Percentiles rank a stretch among this genome's conserved stretches.
Evolutionary conservation across 306 rosid genomes (phyloP).

Genomic region (Potentilla sterilis): DNA sequence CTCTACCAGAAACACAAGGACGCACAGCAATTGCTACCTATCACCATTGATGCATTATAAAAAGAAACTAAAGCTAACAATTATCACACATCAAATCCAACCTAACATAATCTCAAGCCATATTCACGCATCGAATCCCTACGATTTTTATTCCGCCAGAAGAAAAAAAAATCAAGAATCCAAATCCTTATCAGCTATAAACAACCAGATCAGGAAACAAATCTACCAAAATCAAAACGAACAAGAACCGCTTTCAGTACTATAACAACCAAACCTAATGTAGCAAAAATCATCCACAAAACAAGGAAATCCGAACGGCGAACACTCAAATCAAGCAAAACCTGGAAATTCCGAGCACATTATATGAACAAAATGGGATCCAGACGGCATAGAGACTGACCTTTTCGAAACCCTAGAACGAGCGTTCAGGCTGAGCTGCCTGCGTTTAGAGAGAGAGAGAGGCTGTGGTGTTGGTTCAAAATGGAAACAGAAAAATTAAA

Average conservation of each 20-base stretch:
- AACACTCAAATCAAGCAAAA: background rate
- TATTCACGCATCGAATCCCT: background rate
- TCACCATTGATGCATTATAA: background rate
- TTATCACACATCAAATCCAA: background rate
- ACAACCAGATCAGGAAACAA: slow-evolving; percentile 10
- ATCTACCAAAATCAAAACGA: background rate
- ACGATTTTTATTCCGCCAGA: background rate
- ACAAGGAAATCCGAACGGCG: background rate
- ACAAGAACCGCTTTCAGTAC: background rate
- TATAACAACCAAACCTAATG: background rate
- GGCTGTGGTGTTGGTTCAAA: slow-evolving; percentile 8
- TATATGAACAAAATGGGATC: background rate
- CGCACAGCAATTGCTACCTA: background rate
- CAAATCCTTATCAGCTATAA: background rate
- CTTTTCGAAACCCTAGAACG: slow-evolving; percentile 15
- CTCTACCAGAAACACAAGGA: background rate
- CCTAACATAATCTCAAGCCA: background rate
- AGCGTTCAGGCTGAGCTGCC: slow-evolving; percentile 7
- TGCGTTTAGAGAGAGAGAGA: background rate
- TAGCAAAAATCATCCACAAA: background rate
- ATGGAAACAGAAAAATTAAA: slow-evolving; percentile 17
- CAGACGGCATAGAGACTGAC: background rate
- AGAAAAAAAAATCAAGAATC: background rate
- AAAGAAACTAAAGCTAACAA: background rate
- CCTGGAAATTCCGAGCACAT: background rate